Percentiles rank a stretch among this genome's conserved stretches.
phyloP scores from a whole-genome alignment of 805 yeast species.

The Candida chilensis region DNA sequence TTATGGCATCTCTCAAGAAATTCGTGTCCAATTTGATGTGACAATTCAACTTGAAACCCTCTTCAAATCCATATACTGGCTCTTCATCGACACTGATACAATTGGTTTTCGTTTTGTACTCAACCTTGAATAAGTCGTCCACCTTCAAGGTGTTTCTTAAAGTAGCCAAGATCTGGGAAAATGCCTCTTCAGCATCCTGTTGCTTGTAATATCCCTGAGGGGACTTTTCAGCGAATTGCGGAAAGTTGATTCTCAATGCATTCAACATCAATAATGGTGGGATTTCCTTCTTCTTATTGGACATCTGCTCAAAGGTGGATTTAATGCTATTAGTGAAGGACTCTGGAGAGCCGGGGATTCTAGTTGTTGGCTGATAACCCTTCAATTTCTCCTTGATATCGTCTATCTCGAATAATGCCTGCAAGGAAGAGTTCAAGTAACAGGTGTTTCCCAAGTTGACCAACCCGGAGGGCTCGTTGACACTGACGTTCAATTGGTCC shows the following conservation, averaged over 20 bases:
- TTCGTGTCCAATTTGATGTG: conserved; percentile 83
- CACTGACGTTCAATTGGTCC: conserved; percentile 24
- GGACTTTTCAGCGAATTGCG: conserved; percentile 80
- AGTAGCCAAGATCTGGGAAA: conserved; percentile 61
- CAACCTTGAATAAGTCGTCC: conserved; percentile 53
- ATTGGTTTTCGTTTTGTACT: conserved; percentile 52
- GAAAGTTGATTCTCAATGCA: conserved; percentile 57
- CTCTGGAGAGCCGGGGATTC: conserved; percentile 4
- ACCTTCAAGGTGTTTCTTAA: conserved; percentile 40
- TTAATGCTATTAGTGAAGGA: conserved; percentile 15
- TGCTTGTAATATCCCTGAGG: conserved; percentile 71
- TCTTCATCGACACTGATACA: conserved; percentile 42
- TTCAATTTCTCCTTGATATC: conserved; percentile 26
- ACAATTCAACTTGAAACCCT: conserved; percentile 72
- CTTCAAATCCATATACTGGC: conserved; percentile 20
- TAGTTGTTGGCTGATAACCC: conserved; percentile 7
- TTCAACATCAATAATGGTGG: conserved; percentile 64
- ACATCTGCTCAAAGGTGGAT: conserved; percentile 34
- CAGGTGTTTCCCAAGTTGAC: conserved; percentile 71
- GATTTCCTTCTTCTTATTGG: conserved; percentile 34
- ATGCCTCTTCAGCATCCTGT: conserved; percentile 98
- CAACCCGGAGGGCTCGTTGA: conserved; percentile 52
- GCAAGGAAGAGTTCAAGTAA: conserved; percentile 64
- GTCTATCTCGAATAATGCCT: conserved; percentile 37
- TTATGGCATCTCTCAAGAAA: conserved; percentile 78